phyloP scores from a whole-genome alignment of 306 rosid species.

The Malus fusca region DNA sequence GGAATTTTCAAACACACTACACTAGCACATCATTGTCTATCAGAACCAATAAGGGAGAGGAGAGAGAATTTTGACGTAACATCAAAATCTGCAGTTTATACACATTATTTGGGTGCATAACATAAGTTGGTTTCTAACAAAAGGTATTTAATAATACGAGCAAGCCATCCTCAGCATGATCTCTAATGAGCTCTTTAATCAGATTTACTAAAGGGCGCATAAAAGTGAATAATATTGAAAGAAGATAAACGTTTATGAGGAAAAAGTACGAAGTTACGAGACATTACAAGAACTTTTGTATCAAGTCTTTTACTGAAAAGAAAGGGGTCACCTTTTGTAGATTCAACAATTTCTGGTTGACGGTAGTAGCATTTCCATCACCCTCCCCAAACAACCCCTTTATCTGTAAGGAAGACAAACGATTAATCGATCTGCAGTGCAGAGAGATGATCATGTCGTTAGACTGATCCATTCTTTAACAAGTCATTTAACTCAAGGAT shows the following conservation, averaged over 20 bases:
- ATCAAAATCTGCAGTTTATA: not conserved
- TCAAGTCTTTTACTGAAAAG: not conserved
- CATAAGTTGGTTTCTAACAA: not conserved
- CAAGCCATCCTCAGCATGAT: not conserved
- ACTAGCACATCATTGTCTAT: not conserved
- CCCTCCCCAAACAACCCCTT: conserved; percentile 35
- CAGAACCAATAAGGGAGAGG: not conserved
- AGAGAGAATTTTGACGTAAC: not conserved
- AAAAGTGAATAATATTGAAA: not conserved
- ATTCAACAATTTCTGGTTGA: conserved; percentile 32
- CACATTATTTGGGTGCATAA: not conserved
- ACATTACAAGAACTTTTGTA: not conserved
- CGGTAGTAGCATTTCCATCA: conserved; percentile 26
- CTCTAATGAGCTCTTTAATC: not conserved
- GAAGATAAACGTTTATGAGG: not conserved
- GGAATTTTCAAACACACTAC: not conserved
- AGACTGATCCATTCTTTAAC: not conserved
- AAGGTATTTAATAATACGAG: not conserved
- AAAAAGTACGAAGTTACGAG: not conserved
- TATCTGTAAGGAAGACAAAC: conserved; percentile 28
- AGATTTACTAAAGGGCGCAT: not conserved
- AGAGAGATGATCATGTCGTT: not conserved
- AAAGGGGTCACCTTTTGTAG: conserved; percentile 45
- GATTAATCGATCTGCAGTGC: conserved; percentile 1
- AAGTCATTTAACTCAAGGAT: not conserved